Evolutionary conservation across 1,284 basidiomycete genomes (phyloP), one percentile per base, ranked within the genome.

Genomic region (Pseudozyma hubeiensis): DNA sequence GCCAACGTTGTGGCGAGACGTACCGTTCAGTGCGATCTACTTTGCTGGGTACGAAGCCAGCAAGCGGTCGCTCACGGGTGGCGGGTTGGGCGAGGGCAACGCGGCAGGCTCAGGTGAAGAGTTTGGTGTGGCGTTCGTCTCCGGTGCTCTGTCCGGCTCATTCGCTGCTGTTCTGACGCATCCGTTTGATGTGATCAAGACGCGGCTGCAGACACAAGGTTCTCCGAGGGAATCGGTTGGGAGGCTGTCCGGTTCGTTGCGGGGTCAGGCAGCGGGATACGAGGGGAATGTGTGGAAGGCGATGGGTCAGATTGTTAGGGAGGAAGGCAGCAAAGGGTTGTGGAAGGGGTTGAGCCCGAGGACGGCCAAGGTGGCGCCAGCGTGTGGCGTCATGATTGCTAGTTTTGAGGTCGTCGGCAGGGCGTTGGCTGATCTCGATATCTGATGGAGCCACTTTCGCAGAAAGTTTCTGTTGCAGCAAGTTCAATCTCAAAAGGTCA

Each of bases 381-480:
- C 97, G 30, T 99, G 97, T 85, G 96, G 96, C 33, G 92, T 96
- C 71, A 95, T 96, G 94, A 97, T 99, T 84, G 91, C 92, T 58
- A 94, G 91, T 82, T 99, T 92, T 84, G 95, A 99, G 89, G 93
- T 86, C 24, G 87, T 88, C 4, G 80, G 81, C 2, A 57, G 77
- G 3, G 45, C 44, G 6, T 47, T 78, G 17, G 75, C 71, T 8
- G 75, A 75, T 59, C 19, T 74, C 17, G 65, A 74, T 11, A 34
- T 71, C 40, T 66, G 24, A 24, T 24, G 24, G 24, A 24, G 24
- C 24, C 24, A 24, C 24, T 24, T 24, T 24, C 24, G 1, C 24
- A 24, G 4, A 4, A 24, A 24, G 24, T 24, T 24, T 24, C 24
- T 24, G 24, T 24, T 24, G 24, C 24, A 24, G 24, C 24, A 24